phyloP scores from a whole-genome alignment of 257 asterid genomes.

The Marsdenia floribunda region DNA sequence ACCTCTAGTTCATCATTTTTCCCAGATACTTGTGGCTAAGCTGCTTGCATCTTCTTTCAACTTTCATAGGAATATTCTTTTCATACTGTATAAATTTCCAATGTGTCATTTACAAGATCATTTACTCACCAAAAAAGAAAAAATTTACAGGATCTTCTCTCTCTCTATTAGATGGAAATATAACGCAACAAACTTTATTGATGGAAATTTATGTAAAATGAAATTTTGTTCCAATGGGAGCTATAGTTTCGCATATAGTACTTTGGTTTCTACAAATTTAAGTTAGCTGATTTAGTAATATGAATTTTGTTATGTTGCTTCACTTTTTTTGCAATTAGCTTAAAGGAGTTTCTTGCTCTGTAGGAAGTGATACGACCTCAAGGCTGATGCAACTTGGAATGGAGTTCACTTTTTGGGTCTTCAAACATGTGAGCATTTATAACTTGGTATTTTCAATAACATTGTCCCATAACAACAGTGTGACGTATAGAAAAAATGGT shows the following conservation, averaged over 20 bases:
- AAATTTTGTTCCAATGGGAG: neutral
- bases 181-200: neutral
- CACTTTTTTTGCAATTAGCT: neutral
- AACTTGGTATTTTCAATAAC: conserved; percentile 4
- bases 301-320: neutral
- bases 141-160: neutral
- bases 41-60: neutral
- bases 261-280: neutral
- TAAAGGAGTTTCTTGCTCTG: conserved; percentile 20
- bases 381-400: conserved; percentile 95
- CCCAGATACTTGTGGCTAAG: neutral
- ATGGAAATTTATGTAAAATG: neutral
- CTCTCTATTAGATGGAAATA: neutral
- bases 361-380: conserved; percentile 83
- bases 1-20: neutral
- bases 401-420: conserved; percentile 99
- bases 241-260: neutral
- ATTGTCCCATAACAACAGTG: neutral
- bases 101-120: neutral
- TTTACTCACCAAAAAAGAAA: neutral
- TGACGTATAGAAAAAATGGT: too few relatives aligned
- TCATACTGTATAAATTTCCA: neutral
- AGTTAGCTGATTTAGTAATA: neutral
- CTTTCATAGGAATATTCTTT: neutral
- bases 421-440: conserved; percentile 77